Conservation (phyloP, 2,329 filamentous ascomycete species). For the Nigrospora sphaerica region DNA sequence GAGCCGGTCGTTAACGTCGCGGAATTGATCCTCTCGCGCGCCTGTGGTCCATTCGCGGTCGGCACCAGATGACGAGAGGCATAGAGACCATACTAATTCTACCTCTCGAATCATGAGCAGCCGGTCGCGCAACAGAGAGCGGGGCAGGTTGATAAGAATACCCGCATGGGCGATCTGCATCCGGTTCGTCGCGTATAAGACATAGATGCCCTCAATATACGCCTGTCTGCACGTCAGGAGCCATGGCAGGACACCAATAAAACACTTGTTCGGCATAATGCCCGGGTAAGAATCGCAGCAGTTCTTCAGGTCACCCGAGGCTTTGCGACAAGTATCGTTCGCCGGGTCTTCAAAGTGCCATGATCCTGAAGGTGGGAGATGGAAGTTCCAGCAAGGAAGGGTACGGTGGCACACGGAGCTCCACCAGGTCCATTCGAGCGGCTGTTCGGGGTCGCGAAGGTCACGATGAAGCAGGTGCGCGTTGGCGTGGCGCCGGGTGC, state of each 20-base stretch:
- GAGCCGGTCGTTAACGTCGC: not conserved
- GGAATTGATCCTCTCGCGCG: not conserved
- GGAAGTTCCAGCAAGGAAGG: not conserved
- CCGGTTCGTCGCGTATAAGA: not conserved
- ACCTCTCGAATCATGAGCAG: not conserved
- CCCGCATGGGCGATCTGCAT: not conserved
- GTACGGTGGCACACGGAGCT: slow-evolving; percentile 3
- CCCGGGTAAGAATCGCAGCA: not conserved
- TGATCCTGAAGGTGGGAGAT: not conserved
- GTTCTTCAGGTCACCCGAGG: not conserved
- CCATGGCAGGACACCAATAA: not conserved
- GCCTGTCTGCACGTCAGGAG: not conserved
- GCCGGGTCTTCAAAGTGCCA: too few species aligned
- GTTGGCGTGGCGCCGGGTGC: not conserved
- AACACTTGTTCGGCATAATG: not conserved
- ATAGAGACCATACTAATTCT: not conserved
- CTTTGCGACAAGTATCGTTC: too few species aligned
- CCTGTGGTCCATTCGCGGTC: not conserved
- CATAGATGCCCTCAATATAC: not conserved
- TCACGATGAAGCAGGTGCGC: slow-evolving; percentile 1
- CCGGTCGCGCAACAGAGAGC: not conserved
- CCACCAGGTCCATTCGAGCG: slow-evolving; percentile 5
- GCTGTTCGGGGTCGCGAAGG: not conserved
- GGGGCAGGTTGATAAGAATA: not conserved
- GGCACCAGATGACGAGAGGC: not conserved